phyloP scores from a whole-genome alignment of 228 moss, liverwort and hornwort species.

The Sphagnum magellanicum region DNA sequence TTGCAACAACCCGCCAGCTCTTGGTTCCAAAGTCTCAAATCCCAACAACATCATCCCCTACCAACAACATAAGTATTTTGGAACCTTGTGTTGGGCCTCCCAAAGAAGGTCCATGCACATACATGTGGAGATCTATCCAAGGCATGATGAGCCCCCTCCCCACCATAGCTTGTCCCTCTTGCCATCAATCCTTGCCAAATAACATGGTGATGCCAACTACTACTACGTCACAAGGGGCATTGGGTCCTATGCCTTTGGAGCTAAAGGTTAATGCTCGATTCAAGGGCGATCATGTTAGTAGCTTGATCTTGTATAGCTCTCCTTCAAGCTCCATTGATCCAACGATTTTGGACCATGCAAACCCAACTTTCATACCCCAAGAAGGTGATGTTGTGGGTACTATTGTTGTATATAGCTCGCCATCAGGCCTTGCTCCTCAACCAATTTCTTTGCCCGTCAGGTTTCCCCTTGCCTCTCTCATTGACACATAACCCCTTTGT shows the following conservation, averaged over 20 bases:
- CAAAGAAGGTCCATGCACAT: neutral
- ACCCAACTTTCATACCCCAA: neutral
- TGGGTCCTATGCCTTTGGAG: neutral
- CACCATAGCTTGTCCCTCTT: neutral
- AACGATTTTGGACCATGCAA: neutral
- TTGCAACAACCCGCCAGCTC: neutral
- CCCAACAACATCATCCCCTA: neutral
- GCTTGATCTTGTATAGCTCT: neutral
- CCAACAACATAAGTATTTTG: neutral
- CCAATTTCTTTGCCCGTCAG: neutral
- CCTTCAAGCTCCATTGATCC: neutral
- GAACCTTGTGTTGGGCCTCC: neutral
- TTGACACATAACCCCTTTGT: neutral
- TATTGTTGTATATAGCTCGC: neutral
- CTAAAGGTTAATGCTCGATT: no score
- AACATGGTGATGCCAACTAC: neutral
- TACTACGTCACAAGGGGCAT: neutral
- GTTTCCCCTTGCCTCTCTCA: neutral
- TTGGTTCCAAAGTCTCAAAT: neutral
- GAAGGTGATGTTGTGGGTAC: neutral
- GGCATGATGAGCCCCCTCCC: neutral
- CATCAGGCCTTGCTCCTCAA: constrained; percentile 6
- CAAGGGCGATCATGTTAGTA: no score
- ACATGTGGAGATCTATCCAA: neutral
- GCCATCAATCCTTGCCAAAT: neutral